These are phyloP conservation scores for Taiwanofungus camphoratus DNA, from an alignment of 1,284 basidiomycete species.

Conservation along the genomic window DNA sequence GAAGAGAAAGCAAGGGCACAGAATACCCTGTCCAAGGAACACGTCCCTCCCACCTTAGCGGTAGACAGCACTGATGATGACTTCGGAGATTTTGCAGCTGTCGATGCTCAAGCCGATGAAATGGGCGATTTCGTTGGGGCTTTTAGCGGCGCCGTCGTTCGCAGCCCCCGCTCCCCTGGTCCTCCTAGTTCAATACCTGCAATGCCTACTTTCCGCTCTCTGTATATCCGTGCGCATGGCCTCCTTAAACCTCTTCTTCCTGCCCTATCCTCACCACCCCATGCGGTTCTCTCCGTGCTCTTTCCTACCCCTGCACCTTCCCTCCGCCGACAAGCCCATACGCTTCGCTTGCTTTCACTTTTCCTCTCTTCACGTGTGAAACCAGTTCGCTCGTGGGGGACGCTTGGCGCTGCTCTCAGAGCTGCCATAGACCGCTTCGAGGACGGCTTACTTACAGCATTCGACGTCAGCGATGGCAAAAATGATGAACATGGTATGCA, in stretches of 20 bases:
- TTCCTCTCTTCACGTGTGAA: conserved; percentile 67
- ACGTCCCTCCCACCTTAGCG: conserved; percentile 49
- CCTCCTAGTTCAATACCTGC: conserved; percentile 10
- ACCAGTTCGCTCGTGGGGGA: conserved; percentile 61
- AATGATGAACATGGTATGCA: conserved; percentile 72
- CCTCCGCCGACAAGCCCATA: conserved; percentile 50
- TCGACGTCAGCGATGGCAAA: conserved; percentile 75
- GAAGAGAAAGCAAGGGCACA: conserved; percentile 39
- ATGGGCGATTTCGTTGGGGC: conserved; percentile 55
- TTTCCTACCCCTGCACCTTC: conserved; percentile 35
- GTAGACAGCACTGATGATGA: conserved; percentile 68
- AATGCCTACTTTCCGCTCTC: conserved; percentile 36
- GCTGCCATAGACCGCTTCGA: conserved; percentile 85
- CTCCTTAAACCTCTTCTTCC: conserved; percentile 57
- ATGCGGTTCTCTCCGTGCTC: conserved; percentile 51
- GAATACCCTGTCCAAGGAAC: conserved; percentile 30
- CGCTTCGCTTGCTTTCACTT: conserved; percentile 61
- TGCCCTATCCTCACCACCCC: conserved; percentile 49
- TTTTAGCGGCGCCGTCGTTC: conserved; percentile 18
- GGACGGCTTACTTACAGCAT: conserved; percentile 74
- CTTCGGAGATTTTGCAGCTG: conserved; percentile 82
- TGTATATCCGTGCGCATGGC: conserved; percentile 61
- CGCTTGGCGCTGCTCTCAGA: conserved; percentile 62
- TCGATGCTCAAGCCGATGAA: conserved; percentile 37
- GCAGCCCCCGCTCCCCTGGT: conserved; percentile 13